Evolutionary conservation across 2,329 filamentous ascomycete genomes (phyloP).

Genomic region (Aureobasidium namibiae): DNA sequence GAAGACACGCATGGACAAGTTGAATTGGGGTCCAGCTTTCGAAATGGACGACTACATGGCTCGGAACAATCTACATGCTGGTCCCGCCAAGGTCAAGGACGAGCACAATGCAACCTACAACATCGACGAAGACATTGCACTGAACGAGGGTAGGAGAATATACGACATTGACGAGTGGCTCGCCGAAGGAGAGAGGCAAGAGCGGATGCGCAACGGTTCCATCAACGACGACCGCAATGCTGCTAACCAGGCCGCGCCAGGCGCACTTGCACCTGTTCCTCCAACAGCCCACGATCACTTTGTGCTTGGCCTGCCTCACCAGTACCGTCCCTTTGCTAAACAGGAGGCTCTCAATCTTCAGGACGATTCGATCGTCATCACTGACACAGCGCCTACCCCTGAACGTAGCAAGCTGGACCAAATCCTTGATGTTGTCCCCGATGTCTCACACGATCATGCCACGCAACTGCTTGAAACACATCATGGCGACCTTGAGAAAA

Average conservation of each 20-base stretch:
- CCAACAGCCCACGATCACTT: background rate
- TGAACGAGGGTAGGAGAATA: too few relatives aligned
- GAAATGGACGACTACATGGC: background rate
- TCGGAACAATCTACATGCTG: too few relatives aligned
- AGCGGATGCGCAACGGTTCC: background rate
- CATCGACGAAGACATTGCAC: too few relatives aligned
- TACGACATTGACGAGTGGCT: background rate
- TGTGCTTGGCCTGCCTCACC: background rate
- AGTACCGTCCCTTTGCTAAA: background rate
- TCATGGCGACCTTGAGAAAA: slow-evolving; percentile 8
- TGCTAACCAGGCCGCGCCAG: background rate
- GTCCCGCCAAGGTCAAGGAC: too few relatives aligned
- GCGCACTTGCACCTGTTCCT: background rate
- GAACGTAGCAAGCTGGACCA: background rate
- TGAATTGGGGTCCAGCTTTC: background rate
- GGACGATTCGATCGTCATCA: background rate
- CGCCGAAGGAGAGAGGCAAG: background rate
- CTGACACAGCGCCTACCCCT: background rate
- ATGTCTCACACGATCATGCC: slow-evolving; percentile 26
- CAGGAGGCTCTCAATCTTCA: background rate
- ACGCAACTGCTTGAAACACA: slow-evolving; percentile 19
- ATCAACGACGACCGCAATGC: background rate
- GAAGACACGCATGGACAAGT: background rate
- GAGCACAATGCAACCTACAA: background rate
- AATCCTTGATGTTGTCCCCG: slow-evolving; percentile 25